These are phyloP conservation scores for Phaseolus lunatus DNA, from an alignment of 306 rosid species.

Conservation along the genomic window DNA sequence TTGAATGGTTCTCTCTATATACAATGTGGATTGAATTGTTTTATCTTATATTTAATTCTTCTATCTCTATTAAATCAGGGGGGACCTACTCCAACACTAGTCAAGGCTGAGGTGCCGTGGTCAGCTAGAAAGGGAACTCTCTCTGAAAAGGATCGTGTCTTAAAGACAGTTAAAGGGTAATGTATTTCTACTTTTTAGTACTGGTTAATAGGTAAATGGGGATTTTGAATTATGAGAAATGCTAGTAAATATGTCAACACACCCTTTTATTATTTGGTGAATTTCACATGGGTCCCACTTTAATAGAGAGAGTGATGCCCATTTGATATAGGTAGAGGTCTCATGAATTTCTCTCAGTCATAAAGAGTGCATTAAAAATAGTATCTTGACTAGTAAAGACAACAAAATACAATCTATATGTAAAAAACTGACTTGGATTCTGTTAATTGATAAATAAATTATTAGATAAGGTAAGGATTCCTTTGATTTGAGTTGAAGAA, in stretches of 20 bases:
- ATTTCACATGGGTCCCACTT: neutral
- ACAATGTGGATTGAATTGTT: neutral
- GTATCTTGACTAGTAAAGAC: neutral
- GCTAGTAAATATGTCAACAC: neutral
- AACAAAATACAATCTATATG: neutral
- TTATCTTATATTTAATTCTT: conserved; percentile 29
- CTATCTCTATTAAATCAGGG: conserved; percentile 60
- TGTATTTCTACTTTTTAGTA: conserved; percentile 9
- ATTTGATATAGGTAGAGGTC: neutral
- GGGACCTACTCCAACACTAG: conserved; percentile 73
- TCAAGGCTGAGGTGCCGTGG: conserved; percentile 97
- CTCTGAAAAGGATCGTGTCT: conserved; percentile 90
- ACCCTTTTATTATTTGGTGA: neutral
- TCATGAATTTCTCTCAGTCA: neutral
- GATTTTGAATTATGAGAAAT: neutral
- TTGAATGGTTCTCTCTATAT: neutral
- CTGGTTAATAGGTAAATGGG: conserved; percentile 3
- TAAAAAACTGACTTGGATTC: neutral
- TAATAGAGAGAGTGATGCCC: neutral
- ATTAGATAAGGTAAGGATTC: neutral
- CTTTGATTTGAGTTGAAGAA: neutral
- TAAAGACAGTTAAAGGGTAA: conserved; percentile 98
- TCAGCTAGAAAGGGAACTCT: conserved; percentile 84
- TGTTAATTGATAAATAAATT: neutral
- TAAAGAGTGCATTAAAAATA: neutral